These are phyloP conservation scores for Quercus mongolica DNA, from an alignment of 306 rosid genomes.

Conservation along the genomic window DNA sequence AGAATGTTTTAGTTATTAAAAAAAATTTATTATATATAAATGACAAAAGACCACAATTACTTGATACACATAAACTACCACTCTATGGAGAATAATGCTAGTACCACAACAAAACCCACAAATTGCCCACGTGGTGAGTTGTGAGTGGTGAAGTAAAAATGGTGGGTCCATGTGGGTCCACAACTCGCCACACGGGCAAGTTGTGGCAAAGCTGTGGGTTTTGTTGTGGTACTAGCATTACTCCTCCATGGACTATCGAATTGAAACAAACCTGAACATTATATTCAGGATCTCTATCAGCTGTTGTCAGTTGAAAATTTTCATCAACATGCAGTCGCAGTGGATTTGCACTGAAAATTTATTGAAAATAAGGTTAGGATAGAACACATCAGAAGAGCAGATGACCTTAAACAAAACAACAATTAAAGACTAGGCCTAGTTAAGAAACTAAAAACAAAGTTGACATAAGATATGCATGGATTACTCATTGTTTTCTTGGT, in stretches of 20 bases:
- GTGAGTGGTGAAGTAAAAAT: too few relatives aligned
- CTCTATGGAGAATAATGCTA: too few relatives aligned
- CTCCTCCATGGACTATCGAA: neutral
- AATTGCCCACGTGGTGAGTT: too few relatives aligned
- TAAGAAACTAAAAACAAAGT: neutral
- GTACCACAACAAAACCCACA: too few relatives aligned
- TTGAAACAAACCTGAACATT: neutral
- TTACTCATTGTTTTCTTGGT: neutral
- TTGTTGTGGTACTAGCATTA: too few relatives aligned
- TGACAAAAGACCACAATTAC: neutral
- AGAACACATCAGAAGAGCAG: neutral
- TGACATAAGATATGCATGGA: neutral
- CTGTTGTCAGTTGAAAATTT: neutral
- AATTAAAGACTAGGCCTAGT: neutral
- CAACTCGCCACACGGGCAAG: too few relatives aligned
- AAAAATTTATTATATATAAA: neutral
- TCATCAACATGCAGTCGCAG: neutral
- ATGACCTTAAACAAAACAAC: neutral
- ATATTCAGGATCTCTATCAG: neutral
- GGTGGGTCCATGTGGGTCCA: too few relatives aligned
- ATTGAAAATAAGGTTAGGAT: neutral
- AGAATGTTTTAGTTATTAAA: neutral
- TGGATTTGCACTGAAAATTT: constrained; percentile 1
- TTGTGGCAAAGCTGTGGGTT: too few relatives aligned
- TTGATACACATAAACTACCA: neutral